A percentile compares a stretch with the other conserved stretches of the same genome.
Evolutionary conservation across 495 filamentous ascomycete genomes (phyloP).

Genomic region (Podospora australis): DNA sequence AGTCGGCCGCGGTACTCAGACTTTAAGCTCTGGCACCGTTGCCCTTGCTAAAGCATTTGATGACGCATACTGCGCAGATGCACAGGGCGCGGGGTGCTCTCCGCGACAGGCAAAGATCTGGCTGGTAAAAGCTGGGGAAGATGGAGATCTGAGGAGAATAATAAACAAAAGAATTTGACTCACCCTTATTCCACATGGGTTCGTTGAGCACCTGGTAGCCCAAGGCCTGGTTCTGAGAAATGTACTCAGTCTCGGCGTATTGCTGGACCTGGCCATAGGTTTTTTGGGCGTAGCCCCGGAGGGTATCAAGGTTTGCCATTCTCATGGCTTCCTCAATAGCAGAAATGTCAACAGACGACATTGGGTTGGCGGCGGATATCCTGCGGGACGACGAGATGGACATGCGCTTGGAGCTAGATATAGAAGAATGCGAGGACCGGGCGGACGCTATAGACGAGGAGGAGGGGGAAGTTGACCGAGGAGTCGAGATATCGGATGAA

Average conservation of each 20-base stretch:
- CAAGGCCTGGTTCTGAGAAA: conserved; percentile 39
- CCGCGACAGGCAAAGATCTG: not conserved
- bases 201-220: conserved; percentile 52
- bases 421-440: conserved; percentile 46
- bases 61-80: conserved; percentile 8
- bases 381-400: conserved; percentile 44
- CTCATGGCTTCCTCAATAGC: conserved; percentile 49
- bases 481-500: conserved; percentile 47
- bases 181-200: conserved; percentile 55
- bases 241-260: conserved; percentile 42
- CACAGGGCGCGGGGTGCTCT: not conserved
- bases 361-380: conserved; percentile 47
- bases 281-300: conserved; percentile 47
- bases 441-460: conserved; percentile 37
- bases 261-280: conserved; percentile 47
- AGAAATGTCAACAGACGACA: conserved; percentile 46
- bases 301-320: conserved; percentile 45
- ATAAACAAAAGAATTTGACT: conserved; percentile 9
- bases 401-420: conserved; percentile 45
- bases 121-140: not conserved
- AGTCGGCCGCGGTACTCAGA: not conserved
- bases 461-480: conserved; percentile 48
- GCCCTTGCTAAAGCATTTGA: not conserved
- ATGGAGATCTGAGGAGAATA: not conserved
- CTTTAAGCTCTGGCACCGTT: not conserved